Evolutionary conservation across 139 green algal species (phyloP), one percentile per base, ranked within the genome.

Genomic region (Coccomyxa sp.): DNA sequence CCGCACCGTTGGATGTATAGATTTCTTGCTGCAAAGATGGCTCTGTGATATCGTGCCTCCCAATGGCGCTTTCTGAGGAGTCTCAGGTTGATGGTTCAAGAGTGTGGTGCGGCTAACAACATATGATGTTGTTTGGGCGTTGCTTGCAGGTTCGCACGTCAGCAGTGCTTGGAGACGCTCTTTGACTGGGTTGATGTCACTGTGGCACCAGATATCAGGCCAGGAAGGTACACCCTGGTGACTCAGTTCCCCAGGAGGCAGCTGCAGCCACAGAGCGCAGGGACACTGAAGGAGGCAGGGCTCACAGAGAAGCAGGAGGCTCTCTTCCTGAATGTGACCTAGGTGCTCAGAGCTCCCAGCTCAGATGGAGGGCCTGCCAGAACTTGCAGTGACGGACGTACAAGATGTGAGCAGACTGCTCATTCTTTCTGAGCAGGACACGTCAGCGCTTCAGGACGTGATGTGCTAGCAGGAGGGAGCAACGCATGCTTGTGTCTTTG

Each of bases 181-280:
- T 97, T 96, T 78, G 89, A 95, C 74, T 96, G 89, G 68, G 86
- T 97, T 36, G 92, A 96, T 70, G 82, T 94, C 18, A 40, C 87
- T 55, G 75, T 83, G n/a, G 76, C 55, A 3, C n/a, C 50, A n/a
- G 77, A 75, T 7, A 39, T 94, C 27, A 79, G 68, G 76, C 90
- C 89, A 18, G 90, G 87, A 33, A 41, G 14, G 8, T 97, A 95
- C 78, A 83, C 83, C 73, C 78, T 96, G 40, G 88, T 93, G 6
- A 91, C 86, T 9, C 87, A 91, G 77, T 94, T 90, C 39, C 91
- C 91, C 3, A 88, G 91, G 34, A 82, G 72, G 79, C 78, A 86
- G 35, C 75, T 79, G 18, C 39, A n/a, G 7, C 39, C 72, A 12
- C 38, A 39, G 55, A 75, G 38, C 1, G 36, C 73, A 55, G 79